These are phyloP conservation scores for Chionographis japonica DNA, from an alignment of 106 monocot species.

Conservation along the genomic window DNA sequence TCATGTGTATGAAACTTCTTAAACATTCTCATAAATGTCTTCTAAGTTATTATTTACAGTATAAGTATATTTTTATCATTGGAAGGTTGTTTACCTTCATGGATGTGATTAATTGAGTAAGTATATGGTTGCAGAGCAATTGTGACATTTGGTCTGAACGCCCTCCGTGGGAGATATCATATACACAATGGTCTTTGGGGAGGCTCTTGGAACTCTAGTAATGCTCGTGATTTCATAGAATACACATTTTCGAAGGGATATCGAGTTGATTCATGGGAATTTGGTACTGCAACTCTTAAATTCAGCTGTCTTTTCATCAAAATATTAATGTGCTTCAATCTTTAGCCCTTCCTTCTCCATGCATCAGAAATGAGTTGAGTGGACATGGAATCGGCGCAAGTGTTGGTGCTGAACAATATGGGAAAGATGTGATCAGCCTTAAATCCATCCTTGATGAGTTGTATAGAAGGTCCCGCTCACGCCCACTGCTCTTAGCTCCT, in stretches of 20 bases:
- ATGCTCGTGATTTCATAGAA: slow-evolving; percentile 74
- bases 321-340: background rate
- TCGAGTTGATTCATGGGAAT: slow-evolving; percentile 92
- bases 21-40: too few species aligned
- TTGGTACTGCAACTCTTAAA: slow-evolving; percentile 36
- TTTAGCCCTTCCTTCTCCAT: background rate
- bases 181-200: slow-evolving; percentile 25
- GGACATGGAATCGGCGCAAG: slow-evolving; percentile 74
- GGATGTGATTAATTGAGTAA: too few species aligned
- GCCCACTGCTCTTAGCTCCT: slow-evolving; percentile 70
- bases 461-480: slow-evolving; percentile 35
- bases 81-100: too few species aligned
- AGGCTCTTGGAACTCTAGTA: slow-evolving; percentile 81
- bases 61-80: too few species aligned
- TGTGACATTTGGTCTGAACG: slow-evolving; percentile 93
- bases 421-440: slow-evolving; percentile 59
- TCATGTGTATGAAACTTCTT: too few species aligned
- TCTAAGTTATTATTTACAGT: too few species aligned
- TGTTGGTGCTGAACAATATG: slow-evolving; percentile 60
- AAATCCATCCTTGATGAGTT: slow-evolving; percentile 49
- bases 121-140: slow-evolving; percentile 54
- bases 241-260: slow-evolving; percentile 85
- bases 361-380: slow-evolving; percentile 83
- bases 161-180: slow-evolving; percentile 61
- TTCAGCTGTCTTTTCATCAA: background rate